Percentiles rank a stretch among this genome's conserved stretches.
phyloP scores from a whole-genome alignment of 176 grass and related monocot species.

The Triticum turgidum region DNA sequence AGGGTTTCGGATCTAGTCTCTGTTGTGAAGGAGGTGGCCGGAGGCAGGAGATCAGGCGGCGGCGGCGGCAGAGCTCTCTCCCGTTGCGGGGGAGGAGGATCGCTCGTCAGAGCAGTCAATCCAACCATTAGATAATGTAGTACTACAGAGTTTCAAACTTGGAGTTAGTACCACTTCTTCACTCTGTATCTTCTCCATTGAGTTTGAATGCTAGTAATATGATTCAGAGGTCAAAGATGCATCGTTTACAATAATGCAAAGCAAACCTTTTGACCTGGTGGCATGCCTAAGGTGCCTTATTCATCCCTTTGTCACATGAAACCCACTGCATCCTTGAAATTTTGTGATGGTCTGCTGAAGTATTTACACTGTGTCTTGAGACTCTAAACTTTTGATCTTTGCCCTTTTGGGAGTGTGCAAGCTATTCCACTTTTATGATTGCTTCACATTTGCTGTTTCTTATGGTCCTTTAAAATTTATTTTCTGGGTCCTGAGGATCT shows the following conservation, averaged over 20 bases:
- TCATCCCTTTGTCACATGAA: slow-evolving; percentile 2
- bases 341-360: not conserved
- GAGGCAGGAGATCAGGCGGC: no score
- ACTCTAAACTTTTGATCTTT: not conserved
- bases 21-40: no score
- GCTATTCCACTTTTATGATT: not conserved
- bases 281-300: not conserved
- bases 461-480: not conserved
- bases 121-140: not conserved
- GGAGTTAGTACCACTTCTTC: not conserved
- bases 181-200: not conserved
- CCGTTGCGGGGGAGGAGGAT: no score
- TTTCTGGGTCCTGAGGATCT: not conserved
- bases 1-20: no score
- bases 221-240: not conserved
- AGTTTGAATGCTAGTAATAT: not conserved
- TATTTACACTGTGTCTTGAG: not conserved
- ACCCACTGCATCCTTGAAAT: not conserved
- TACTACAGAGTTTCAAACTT: slow-evolving; percentile 1
- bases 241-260: not conserved
- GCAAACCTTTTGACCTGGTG: not conserved
- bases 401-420: not conserved
- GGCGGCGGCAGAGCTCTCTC: no score
- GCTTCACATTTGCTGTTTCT: not conserved
- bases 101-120: no score